Evolutionary conservation across 768 basidiomycete genomes (phyloP).

Genomic region (Amanita pallidorosea): DNA sequence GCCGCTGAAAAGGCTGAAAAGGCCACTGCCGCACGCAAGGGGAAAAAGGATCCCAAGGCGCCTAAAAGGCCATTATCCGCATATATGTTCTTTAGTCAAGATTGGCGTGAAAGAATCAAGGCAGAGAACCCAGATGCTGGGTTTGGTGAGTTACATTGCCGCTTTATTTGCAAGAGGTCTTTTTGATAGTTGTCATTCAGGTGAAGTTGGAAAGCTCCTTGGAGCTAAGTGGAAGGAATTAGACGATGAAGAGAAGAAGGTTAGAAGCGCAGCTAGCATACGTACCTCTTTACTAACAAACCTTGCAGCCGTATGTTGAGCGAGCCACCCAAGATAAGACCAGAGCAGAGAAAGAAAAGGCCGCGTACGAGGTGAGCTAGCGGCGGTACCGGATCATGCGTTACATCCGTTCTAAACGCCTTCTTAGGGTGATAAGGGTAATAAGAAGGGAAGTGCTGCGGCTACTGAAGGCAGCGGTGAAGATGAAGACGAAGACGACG

Average conservation of each 20-base stretch:
- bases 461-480: conserved; percentile 14
- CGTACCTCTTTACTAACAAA: conserved; percentile 5
- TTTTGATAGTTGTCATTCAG: conserved; percentile 23
- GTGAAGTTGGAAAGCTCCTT: conserved; percentile 89
- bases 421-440: conserved; percentile 10
- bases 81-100: conserved; percentile 98
- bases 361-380: conserved; percentile 32
- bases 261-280: conserved; percentile 14
- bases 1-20: conserved; percentile 67
- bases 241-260: conserved; percentile 86
- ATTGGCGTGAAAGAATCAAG: conserved; percentile 94
- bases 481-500: conserved; percentile 26
- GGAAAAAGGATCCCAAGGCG: conserved; percentile 72
- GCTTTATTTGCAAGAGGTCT: conserved; percentile 8
- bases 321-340: conserved; percentile 81
- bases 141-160: conserved; percentile 52
- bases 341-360: conserved; percentile 77
- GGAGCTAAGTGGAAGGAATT: conserved; percentile 98
- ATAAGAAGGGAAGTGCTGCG: conserved; percentile 14
- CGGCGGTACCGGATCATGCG: not conserved
- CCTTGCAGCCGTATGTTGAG: conserved; percentile 70
- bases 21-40: conserved; percentile 30
- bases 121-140: conserved; percentile 89
- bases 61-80: conserved; percentile 92
- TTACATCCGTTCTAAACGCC: not conserved